Base-by-base conservation (phyloP, 805 yeast species). In the Lipomyces yamadae region DNA sequence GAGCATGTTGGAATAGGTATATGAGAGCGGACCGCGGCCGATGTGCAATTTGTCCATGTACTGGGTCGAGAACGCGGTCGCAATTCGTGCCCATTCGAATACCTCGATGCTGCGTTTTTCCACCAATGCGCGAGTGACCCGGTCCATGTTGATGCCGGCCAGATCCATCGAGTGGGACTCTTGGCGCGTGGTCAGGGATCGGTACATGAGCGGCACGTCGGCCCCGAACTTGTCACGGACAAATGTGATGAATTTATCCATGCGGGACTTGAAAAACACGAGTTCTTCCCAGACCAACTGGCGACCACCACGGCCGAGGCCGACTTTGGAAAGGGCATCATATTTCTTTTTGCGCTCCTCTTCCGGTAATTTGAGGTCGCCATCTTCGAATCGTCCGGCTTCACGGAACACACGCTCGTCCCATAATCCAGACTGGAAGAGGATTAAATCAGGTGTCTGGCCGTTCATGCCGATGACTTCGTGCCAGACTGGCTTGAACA, bases 371-470 rank as follows among this genome's bases (percentile, higher is more conserved):
- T 52, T 35, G 50, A 59, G 59, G 39, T 66, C 69, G 39, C 65
- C 67, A n/a, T 30, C 37, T 7, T 24, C 48, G 53, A 63, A 30
- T 2, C 70, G 67, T 11, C 61, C n/a, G 18, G 55, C 33, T 35
- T 65, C 69, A n/a, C 69, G 39, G 58, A 67, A 62, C 33, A 66
- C 69, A 18, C 69, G 64, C 61, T 65, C 66, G 64, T 67, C 70
- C 70, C 70, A 67, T 4, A 65, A 62, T 8, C 70, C 70, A 8
- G 69, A 65, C 52, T 67, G 69, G 48, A 67, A 58, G 37, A 67
- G 42, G 30, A 67, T 58, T 10, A 67, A 58, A 45, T 67, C 70
- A 6, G 69, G 69, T 30, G 64, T 33, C 15, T 53, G 34, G 34
- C 69, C 66, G 56, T 65, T 64, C 64, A 61, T 57, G 29, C 71